phyloP scores from a whole-genome alignment of 108 stramenopile species.

The Skeletonema costatum region DNA sequence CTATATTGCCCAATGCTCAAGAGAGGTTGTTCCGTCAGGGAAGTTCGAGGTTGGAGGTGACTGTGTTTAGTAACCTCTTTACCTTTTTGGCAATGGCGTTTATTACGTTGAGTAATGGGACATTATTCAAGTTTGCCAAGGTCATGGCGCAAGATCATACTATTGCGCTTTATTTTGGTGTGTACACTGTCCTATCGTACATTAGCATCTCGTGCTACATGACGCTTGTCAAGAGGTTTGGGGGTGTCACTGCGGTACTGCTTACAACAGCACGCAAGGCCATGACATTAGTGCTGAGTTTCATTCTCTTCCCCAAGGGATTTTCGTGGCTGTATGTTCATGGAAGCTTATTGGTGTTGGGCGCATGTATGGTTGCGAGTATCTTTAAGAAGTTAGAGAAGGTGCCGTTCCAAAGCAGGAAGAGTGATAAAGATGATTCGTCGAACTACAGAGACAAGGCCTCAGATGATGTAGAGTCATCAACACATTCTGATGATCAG shows the following conservation, averaged over 20 bases:
- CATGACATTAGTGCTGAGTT: conserved; percentile 35
- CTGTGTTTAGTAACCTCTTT: conserved; percentile 31
- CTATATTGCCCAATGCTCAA: conserved; percentile 42
- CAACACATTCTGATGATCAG: not conserved
- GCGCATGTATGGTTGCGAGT: conserved; percentile 59
- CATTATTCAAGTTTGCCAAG: conserved; percentile 5
- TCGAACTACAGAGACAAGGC: not conserved
- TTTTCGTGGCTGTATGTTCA: conserved; percentile 64
- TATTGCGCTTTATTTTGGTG: conserved; percentile 27
- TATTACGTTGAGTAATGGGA: conserved; percentile 20
- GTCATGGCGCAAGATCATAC: conserved; percentile 19
- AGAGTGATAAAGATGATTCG: not conserved
- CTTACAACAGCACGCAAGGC: conserved; percentile 48
- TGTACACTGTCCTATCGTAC: conserved; percentile 31
- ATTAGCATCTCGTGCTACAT: conserved; percentile 57
- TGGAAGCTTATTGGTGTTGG: conserved; percentile 66
- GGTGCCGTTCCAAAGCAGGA: not conserved
- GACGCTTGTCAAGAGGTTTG: conserved; percentile 72
- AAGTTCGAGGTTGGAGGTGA: conserved; percentile 39
- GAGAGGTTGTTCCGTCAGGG: conserved; percentile 25
- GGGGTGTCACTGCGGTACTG: conserved; percentile 44
- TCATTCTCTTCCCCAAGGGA: conserved; percentile 51
- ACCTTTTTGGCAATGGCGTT: conserved; percentile 30
- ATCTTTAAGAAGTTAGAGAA: conserved; percentile 58
- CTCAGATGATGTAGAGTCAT: not conserved